Percentiles rank a stretch among this genome's conserved stretches.
phyloP scores from a whole-genome alignment of 1,139 yeast genomes.

The Kodamaea plutei region DNA sequence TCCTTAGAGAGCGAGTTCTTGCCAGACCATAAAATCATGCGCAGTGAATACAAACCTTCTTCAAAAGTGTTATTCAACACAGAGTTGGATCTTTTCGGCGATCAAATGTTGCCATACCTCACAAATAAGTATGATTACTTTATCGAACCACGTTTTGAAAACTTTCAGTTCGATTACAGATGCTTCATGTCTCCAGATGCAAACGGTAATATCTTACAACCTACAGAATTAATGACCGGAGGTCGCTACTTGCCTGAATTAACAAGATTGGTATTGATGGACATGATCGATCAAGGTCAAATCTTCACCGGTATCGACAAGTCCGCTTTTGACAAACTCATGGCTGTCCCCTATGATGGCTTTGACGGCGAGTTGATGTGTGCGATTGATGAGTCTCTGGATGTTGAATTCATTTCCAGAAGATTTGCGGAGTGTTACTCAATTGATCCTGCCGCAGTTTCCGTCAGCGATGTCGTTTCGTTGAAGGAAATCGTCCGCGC shows the following conservation, averaged over 20 bases:
- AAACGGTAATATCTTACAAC: slow-evolving; percentile 43
- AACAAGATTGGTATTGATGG: slow-evolving; percentile 38
- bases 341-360: slow-evolving; percentile 30
- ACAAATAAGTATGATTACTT: slow-evolving; percentile 35
- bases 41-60: slow-evolving; percentile 1
- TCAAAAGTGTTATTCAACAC: slow-evolving; percentile 30
- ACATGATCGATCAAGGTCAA: slow-evolving; percentile 27
- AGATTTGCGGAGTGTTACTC: slow-evolving; percentile 21
- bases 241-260: slow-evolving; percentile 58
- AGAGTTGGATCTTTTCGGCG: slow-evolving; percentile 42
- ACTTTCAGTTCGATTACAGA: slow-evolving; percentile 22
- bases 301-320: slow-evolving; percentile 24
- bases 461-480: slow-evolving; percentile 22
- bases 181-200: slow-evolving; percentile 32
- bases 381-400: slow-evolving; percentile 28
- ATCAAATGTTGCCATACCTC: slow-evolving; percentile 24
- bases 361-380: slow-evolving; percentile 40
- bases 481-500: slow-evolving; percentile 26
- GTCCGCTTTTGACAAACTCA: slow-evolving; percentile 6
- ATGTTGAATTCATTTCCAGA: slow-evolving; percentile 18
- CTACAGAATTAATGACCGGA: slow-evolving; percentile 50
- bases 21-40: slow-evolving; percentile 4
- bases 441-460: slow-evolving; percentile 19
- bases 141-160: slow-evolving; percentile 34
- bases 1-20: slow-evolving; percentile 22